Percentiles rank a stretch among this genome's conserved stretches.
phyloP scores from a whole-genome alignment of 306 rosid species.

The Acacia acuminata region DNA sequence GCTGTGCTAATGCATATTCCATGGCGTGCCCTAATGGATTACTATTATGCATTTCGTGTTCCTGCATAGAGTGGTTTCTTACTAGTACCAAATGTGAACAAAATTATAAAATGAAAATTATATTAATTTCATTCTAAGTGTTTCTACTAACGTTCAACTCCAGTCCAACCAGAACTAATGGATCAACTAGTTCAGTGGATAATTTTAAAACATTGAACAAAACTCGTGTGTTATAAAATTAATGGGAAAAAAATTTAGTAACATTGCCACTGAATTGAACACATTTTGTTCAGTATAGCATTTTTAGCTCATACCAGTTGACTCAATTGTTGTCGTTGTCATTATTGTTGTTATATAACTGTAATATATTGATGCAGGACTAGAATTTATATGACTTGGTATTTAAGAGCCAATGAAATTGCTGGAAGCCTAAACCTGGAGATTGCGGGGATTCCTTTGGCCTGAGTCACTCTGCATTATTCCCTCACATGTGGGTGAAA shows the following conservation, averaged over 20 bases:
- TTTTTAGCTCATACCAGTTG: not conserved
- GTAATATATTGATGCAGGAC: not conserved
- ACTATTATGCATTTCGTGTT: conserved; percentile 4
- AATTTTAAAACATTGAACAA: not conserved
- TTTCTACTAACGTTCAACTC: not conserved
- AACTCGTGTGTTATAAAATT: not conserved
- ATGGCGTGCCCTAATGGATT: conserved; percentile 4
- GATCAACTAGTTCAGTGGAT: not conserved
- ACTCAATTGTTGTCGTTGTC: not conserved
- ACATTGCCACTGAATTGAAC: not conserved
- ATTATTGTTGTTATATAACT: not conserved
- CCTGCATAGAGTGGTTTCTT: not conserved
- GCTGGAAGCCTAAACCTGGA: not conserved
- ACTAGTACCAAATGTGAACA: not conserved
- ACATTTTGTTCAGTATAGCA: not conserved
- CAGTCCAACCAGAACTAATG: not conserved
- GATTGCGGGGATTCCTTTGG: not conserved
- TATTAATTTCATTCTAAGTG: not conserved
- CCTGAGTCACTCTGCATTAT: conserved; percentile 33
- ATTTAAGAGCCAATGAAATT: not conserved
- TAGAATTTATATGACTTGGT: not conserved
- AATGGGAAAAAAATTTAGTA: not conserved
- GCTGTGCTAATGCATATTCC: not conserved
- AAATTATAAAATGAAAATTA: not conserved
- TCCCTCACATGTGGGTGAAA: not conserved